Conservation (phyloP, 2,329 filamentous ascomycete genomes). For the Paracoccidioides brasiliensis region DNA sequence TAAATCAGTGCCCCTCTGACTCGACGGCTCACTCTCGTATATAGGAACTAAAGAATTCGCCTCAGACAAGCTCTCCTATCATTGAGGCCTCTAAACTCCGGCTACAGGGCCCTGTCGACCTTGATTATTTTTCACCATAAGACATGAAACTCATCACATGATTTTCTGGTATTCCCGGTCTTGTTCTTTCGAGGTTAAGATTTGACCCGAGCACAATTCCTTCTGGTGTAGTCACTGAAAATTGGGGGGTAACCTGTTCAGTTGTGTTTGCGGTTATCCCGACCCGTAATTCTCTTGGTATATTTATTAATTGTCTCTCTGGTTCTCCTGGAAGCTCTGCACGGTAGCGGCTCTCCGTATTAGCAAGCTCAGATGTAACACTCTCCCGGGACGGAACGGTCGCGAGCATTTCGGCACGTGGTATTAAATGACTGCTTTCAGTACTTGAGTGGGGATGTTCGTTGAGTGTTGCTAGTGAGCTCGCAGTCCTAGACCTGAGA, state of each 20-base stretch:
- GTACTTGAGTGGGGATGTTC: neutral
- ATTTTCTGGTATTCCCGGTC: neutral
- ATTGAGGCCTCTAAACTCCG: too few relatives aligned
- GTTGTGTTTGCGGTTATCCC: neutral
- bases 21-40: too few relatives aligned
- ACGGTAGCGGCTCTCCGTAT: neutral
- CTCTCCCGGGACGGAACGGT: neutral
- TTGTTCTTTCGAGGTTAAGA: neutral
- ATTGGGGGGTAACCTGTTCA: neutral
- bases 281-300: neutral
- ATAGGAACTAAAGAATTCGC: too few relatives aligned
- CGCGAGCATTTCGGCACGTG: neutral
- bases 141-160: slow-evolving; percentile 4
- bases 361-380: neutral
- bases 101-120: too few relatives aligned
- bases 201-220: neutral
- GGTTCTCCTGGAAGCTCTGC: neutral
- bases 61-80: too few relatives aligned
- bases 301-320: neutral
- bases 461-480: neutral
- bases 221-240: neutral
- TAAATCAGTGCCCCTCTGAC: too few relatives aligned
- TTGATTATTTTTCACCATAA: neutral
- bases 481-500: neutral
- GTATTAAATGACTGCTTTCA: neutral